Evolutionary conservation across 306 rosid genomes (phyloP), one percentile per base, ranked within the genome.

Genomic region (Cyclanthera cordifolia): DNA sequence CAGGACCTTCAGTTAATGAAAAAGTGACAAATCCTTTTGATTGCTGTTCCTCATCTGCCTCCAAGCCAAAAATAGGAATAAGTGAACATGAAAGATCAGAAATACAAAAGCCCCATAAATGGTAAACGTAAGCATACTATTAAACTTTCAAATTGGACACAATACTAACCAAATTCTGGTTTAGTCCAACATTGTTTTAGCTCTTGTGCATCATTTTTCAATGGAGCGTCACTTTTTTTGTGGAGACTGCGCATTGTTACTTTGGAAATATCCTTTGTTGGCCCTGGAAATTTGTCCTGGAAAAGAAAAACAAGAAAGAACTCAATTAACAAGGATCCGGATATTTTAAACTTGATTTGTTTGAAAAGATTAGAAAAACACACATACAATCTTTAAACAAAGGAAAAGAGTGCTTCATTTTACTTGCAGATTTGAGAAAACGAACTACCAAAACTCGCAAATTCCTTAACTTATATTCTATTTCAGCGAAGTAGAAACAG

Each of bases 1-100:
- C 98, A 0, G 98, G 96, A 43, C 98, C 98, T 70, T 84, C 91
- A 25, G 98, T 93, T 70, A 93, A 80, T 1, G 98, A 89, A 79
- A 93, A 87, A 61, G 82, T 84, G 81, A 93, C 90, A 75, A 76
- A 90, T 1, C 99, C 99, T 19, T 83, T 90, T 21, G 93, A 86
- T 81, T 79, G 84, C 76, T 83, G 89, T 15, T 76, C 90, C 53
- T 80, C 86, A 2, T 85, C 99, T 88, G 88, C 76, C n/a, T 23
- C 45, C 77, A 73, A 73, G 54, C 39, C 52, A 73, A 32, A 77
- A 48, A 57, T 32, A 47, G 43, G 54, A 70, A 75, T 67, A 9
- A 45, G 77, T 4, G 1, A 43, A 69, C 30, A 55, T 14, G 20
- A 70, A 34, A 65, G 69, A 15, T 9, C 57, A 17, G 39, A 43